These are phyloP conservation scores for Populus deltoides DNA, from an alignment of 345 rosid species.

Conservation along the genomic window DNA sequence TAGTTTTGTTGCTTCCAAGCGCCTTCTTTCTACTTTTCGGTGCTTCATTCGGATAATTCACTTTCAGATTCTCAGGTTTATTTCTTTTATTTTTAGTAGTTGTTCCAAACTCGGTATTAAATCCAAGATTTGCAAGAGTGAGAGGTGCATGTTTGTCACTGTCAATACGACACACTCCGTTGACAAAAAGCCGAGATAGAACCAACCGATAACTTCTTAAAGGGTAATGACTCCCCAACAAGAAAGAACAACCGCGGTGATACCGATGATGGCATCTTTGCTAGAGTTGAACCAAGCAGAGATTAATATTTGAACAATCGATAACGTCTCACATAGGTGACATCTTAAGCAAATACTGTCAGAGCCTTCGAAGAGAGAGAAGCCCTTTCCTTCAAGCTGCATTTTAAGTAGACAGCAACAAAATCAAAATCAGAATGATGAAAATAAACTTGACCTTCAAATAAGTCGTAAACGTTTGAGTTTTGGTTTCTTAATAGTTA, in stretches of 20 bases:
- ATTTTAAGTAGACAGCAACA: background rate
- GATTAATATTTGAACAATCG: background rate
- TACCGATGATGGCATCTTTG: constrained; percentile 47
- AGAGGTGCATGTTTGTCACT: constrained; percentile 46
- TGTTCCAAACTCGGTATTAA: constrained; percentile 33
- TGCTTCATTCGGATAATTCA: constrained; percentile 21
- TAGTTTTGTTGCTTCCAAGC: constrained; percentile 29
- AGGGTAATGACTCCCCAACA: constrained; percentile 49
- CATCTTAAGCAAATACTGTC: background rate
- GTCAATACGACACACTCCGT: constrained; percentile 32
- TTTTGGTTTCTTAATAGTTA: background rate
- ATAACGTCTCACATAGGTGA: background rate
- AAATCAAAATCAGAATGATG: background rate
- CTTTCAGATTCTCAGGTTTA: constrained; percentile 26
- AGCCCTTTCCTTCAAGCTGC: constrained; percentile 4
- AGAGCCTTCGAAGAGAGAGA: background rate
- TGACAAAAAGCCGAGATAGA: constrained; percentile 40
- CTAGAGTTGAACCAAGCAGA: background rate
- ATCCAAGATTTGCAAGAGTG: constrained; percentile 61
- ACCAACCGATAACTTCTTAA: constrained; percentile 39
- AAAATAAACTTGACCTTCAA: background rate
- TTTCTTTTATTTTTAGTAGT: constrained; percentile 20
- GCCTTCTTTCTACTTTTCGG: constrained; percentile 38
- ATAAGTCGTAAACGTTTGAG: background rate
- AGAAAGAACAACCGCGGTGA: constrained; percentile 65